Evolutionary conservation across 805 yeast species (phyloP).

Genomic region (Ogataea ramenticola): DNA sequence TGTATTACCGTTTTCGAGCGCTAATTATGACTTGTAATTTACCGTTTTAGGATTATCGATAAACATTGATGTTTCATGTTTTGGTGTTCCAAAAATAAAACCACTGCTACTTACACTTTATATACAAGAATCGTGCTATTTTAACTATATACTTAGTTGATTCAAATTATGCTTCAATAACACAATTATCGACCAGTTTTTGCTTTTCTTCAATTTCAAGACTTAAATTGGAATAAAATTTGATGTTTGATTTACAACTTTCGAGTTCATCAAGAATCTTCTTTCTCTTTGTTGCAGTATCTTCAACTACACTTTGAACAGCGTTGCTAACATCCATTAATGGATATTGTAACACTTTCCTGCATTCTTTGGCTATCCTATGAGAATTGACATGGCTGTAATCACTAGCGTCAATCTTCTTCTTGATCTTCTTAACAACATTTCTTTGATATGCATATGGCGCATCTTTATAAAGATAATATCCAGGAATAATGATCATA

Average conservation of each 20-base stretch:
- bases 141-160: too few relatives aligned
- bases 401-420: constrained; percentile 57
- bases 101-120: too few relatives aligned
- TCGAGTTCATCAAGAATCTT: constrained; percentile 44
- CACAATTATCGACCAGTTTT: constrained; percentile 9
- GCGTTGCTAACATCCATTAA: constrained; percentile 70
- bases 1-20: not conserved
- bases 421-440: constrained; percentile 62
- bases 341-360: constrained; percentile 76
- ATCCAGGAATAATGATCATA: constrained; percentile 28
- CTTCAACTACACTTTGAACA: constrained; percentile 60
- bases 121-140: too few relatives aligned
- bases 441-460: constrained; percentile 87
- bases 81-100: too few relatives aligned
- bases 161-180: constrained; percentile 1
- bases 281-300: constrained; percentile 49
- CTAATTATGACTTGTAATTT: too few relatives aligned
- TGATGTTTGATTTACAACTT: constrained; percentile 47
- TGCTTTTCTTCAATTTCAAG: constrained; percentile 16
- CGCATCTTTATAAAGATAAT: constrained; percentile 66
- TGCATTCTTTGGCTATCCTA: constrained; percentile 74
- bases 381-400: constrained; percentile 73
- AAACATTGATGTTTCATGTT: too few relatives aligned
- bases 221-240: constrained; percentile 45
- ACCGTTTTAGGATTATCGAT: too few relatives aligned